Base-by-base conservation (phyloP, 1,139 yeast species). In the Suhomyces bribrorum region DNA sequence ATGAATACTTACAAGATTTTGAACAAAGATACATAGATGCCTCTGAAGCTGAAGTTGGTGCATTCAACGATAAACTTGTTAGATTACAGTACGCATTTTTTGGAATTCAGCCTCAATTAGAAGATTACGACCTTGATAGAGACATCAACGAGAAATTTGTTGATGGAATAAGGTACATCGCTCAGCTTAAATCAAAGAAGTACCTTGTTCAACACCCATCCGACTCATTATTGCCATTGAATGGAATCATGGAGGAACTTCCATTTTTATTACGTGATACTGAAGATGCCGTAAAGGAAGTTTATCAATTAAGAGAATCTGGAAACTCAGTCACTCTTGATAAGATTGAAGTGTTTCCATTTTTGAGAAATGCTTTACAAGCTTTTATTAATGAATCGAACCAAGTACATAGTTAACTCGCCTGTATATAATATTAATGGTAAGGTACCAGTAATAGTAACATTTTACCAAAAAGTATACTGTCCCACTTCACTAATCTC, bases 11-110 rank as follows among this genome's bases (percentile, higher is more conserved):
- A 43, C 56, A 67, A 5, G 81, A 79, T 30, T 87, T 89, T 56
- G 73, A 72, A 49, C 56, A 66, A 27, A 67, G 73, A 38, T 89
- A 85, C 59, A 57, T 86, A 31, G 67, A 68, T 23, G 80, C 83
- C 8, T 77, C 79, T 30, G 72, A 69, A 25, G 70, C 76, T 14
- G 85, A 81, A 49, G 77, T 81, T 26, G 70, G 67, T 14, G 81
- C 75, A 40, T 75, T 77, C 62, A 82, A 81, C 56, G 88, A 81
- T 42, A 81, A 81, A 56, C 70, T 89, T 41, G 80, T 81, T 44
- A 79, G 97, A 57, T 75, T 88, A 53, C 95, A 86, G 59, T 79
- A 75, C 53, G 90, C 95, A 0, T 64, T 88, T 26, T 89, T 81
- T 57, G 96, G 96, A 15, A 84, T 88, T 40, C 76, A 69, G 42